phyloP scores from a whole-genome alignment of 805 yeast genomes.

The Teunomyces lycoperdinae region DNA sequence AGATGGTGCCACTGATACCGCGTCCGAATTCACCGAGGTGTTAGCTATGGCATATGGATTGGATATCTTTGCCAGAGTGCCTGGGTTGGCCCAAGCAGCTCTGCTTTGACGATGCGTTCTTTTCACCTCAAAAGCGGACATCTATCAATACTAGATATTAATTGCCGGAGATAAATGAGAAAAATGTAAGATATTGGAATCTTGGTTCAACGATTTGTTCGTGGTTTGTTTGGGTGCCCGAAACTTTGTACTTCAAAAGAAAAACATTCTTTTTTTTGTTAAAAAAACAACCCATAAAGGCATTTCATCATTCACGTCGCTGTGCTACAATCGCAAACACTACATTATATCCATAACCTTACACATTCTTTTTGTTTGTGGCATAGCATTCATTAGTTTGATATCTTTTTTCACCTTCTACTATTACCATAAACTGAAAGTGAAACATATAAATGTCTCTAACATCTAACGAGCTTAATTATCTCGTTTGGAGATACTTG shows the following conservation, averaged over 20 bases:
- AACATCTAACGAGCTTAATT: constrained; percentile 80
- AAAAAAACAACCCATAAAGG: neutral
- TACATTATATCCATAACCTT: neutral
- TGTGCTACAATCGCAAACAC: neutral
- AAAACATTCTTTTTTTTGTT: neutral
- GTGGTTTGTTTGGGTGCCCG: neutral
- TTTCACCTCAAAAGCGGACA: constrained; percentile 22
- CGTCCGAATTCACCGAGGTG: constrained; percentile 2
- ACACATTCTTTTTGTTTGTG: neutral
- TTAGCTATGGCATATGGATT: constrained; percentile 30
- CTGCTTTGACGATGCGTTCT: constrained; percentile 37
- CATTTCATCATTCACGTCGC: neutral
- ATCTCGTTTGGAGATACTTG: constrained; percentile 87
- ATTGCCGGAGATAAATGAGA: neutral
- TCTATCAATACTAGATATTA: neutral
- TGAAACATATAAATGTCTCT: constrained; percentile 57
- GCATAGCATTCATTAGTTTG: neutral
- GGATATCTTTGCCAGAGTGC: constrained; percentile 9
- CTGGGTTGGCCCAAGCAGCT: constrained; percentile 40
- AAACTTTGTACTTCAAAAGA: neutral
- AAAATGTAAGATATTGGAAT: no score
- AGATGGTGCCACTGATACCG: constrained; percentile 1
- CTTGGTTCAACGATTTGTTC: neutral
- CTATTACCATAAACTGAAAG: neutral
- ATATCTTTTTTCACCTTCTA: neutral